Percentiles rank a stretch among this genome's conserved stretches.
phyloP scores from a whole-genome alignment of 768 basidiomycete genomes.

The Rubroboletus pulcherrimus region DNA sequence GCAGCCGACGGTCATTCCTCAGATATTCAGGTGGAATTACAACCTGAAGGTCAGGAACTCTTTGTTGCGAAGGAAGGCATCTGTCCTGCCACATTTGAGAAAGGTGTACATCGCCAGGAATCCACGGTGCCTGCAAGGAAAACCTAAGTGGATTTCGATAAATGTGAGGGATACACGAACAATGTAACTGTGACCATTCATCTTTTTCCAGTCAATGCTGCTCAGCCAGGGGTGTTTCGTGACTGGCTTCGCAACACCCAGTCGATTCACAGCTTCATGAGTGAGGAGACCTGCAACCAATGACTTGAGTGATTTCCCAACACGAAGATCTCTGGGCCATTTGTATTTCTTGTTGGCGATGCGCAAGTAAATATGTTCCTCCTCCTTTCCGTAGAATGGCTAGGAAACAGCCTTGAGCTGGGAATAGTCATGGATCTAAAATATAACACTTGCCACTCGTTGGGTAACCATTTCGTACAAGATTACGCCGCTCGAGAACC shows the following conservation, averaged over 20 bases:
- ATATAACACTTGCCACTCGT: constrained; percentile 26
- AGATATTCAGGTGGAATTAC: constrained; percentile 33
- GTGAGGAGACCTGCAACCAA: constrained; percentile 42
- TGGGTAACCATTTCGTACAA: constrained; percentile 52
- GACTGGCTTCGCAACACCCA: constrained; percentile 38
- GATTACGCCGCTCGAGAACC: constrained; percentile 51
- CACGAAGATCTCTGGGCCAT: constrained; percentile 37
- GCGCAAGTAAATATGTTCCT: constrained; percentile 27
- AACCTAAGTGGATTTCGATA: neutral
- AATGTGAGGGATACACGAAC: constrained; percentile 33
- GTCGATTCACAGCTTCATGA: constrained; percentile 34
- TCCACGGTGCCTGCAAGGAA: constrained; percentile 39
- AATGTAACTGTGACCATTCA: constrained; percentile 40
- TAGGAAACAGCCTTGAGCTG: neutral
- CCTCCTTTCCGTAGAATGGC: constrained; percentile 27
- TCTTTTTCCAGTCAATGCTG: constrained; percentile 45
- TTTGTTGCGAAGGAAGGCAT: constrained; percentile 34
- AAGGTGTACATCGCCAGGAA: constrained; percentile 31
- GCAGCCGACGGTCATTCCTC: constrained; percentile 37
- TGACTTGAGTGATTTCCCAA: constrained; percentile 41
- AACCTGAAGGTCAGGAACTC: constrained; percentile 40
- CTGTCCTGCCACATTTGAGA: constrained; percentile 36
- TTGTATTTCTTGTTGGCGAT: constrained; percentile 28
- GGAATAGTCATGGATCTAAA: neutral
- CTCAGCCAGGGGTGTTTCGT: constrained; percentile 43